phyloP scores from a whole-genome alignment of 345 rosid genomes.

The Euphorbia tirucalli region DNA sequence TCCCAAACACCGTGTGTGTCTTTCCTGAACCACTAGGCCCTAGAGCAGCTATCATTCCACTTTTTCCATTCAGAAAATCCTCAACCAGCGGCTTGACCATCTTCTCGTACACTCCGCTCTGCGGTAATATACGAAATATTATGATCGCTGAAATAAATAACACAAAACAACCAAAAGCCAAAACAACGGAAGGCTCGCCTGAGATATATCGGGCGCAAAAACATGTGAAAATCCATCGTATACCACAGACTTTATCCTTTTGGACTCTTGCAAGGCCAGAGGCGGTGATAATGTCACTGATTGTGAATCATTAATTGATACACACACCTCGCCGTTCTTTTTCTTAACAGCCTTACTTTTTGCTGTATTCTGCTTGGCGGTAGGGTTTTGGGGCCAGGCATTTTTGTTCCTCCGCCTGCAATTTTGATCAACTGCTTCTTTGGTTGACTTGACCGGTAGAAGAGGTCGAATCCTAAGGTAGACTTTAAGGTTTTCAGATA shows the following conservation, averaged over 20 bases:
- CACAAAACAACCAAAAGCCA: not conserved
- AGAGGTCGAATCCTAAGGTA: conserved; percentile 63
- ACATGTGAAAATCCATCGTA: conserved; percentile 86
- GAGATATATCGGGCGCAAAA: conserved; percentile 60
- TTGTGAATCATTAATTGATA: conserved; percentile 43
- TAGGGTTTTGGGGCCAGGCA: conserved; percentile 59
- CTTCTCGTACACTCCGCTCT: conserved; percentile 63
- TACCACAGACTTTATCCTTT: conserved; percentile 66
- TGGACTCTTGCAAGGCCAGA: conserved; percentile 49
- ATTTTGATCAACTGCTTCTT: conserved; percentile 7
- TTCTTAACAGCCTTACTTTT: conserved; percentile 34
- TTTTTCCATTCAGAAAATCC: conserved; percentile 68
- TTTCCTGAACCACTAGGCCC: conserved; percentile 95
- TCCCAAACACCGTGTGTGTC: conserved; percentile 87
- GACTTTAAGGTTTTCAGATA: conserved; percentile 54
- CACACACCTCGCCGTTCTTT: conserved; percentile 39
- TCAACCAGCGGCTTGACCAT: conserved; percentile 78
- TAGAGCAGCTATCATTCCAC: conserved; percentile 82
- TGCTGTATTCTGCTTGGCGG: conserved; percentile 31
- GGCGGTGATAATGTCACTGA: conserved; percentile 75
- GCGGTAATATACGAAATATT: not conserved
- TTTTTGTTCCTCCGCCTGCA: conserved; percentile 40
- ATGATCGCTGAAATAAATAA: not conserved
- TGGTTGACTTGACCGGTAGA: conserved; percentile 10
- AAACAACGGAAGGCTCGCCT: conserved; percentile 32